A percentile compares a stretch with the other conserved stretches of the same genome.
Conservation (phyloP, 108 stramenopile species). For the Skeletonema costatum region DNA sequence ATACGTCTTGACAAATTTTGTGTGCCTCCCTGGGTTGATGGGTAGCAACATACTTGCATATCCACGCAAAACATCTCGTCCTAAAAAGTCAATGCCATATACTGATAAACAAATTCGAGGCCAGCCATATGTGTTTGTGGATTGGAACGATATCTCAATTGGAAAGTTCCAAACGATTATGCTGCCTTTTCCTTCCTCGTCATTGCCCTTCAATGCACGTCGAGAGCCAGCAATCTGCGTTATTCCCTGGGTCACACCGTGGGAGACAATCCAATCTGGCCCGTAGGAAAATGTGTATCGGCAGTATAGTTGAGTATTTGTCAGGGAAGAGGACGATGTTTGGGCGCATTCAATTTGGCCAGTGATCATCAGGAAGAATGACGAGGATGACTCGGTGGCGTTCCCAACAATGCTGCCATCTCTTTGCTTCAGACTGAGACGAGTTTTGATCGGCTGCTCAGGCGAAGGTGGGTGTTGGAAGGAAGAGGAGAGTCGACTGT, state of each 20-base stretch:
- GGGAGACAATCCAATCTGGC: conserved; percentile 76
- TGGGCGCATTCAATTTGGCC: conserved; percentile 67
- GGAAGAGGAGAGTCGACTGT: background rate
- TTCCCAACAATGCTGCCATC: background rate
- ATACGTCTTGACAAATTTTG: conserved; percentile 58
- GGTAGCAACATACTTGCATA: conserved; percentile 82
- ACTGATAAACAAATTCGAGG: conserved; percentile 76
- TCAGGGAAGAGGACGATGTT: conserved; percentile 32
- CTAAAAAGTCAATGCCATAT: conserved; percentile 78
- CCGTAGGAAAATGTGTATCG: conserved; percentile 79
- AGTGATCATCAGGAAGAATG: conserved; percentile 62
- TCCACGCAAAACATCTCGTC: conserved; percentile 76
- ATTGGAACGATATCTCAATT: conserved; percentile 78
- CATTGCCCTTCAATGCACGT: conserved; percentile 7
- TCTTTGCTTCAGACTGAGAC: background rate
- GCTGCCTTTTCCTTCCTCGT: conserved; percentile 27
- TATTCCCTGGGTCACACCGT: conserved; percentile 62
- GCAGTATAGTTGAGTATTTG: conserved; percentile 72
- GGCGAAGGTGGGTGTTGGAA: no score
- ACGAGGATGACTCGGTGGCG: conserved; percentile 10
- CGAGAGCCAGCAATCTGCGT: conserved; percentile 43
- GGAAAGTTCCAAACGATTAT: conserved; percentile 90
- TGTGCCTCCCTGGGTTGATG: conserved; percentile 58
- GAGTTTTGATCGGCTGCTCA: background rate
- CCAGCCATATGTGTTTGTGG: conserved; percentile 87